Evolutionary conservation across 1,284 basidiomycete species (phyloP).

Genomic region (Sporisorium iseilematis-ciliati): DNA sequence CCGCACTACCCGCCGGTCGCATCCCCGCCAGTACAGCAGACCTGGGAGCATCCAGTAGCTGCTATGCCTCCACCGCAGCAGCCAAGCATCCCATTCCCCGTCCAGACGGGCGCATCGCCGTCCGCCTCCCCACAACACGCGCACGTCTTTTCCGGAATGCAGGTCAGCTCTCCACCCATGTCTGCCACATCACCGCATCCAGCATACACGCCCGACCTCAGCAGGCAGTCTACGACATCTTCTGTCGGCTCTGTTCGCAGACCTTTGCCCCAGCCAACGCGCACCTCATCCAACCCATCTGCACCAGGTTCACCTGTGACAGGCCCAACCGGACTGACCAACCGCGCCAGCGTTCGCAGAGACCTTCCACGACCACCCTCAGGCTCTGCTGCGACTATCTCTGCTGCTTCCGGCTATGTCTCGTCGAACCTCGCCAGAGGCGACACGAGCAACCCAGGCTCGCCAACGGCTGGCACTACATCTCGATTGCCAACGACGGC

Average conservation of each 20-base stretch:
- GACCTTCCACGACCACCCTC: slow-evolving; percentile 41
- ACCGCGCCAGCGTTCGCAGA: slow-evolving; percentile 39
- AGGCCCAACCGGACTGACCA: slow-evolving; percentile 15
- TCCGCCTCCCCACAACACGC: slow-evolving; percentile 9
- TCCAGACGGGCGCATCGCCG: slow-evolving; percentile 4
- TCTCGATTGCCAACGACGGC: slow-evolving; percentile 33
- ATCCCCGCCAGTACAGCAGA: slow-evolving; percentile 14
- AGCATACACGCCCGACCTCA: slow-evolving; percentile 30
- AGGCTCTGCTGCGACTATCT: slow-evolving; percentile 41
- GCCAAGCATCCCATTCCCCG: slow-evolving; percentile 15
- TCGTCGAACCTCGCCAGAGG: slow-evolving; percentile 22
- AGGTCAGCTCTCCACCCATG: slow-evolving; percentile 22
- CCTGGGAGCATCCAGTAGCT: slow-evolving; percentile 16
- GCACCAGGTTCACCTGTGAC: slow-evolving; percentile 38
- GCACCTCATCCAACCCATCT: slow-evolving; percentile 44
- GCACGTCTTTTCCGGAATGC: slow-evolving; percentile 16
- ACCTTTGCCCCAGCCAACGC: slow-evolving; percentile 44
- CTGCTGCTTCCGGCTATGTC: slow-evolving; percentile 21
- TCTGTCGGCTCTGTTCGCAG: slow-evolving; percentile 42
- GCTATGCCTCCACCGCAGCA: slow-evolving; percentile 15
- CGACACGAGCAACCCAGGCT: slow-evolving; percentile 28
- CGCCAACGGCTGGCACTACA: slow-evolving; percentile 23
- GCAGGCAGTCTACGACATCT: slow-evolving; percentile 46
- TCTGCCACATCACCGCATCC: slow-evolving; percentile 15
- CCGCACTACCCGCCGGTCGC: slow-evolving; percentile 14